Evolutionary conservation across 768 basidiomycete species (phyloP), one percentile per base, ranked within the genome.

Genomic region (Mycena polygramma): DNA sequence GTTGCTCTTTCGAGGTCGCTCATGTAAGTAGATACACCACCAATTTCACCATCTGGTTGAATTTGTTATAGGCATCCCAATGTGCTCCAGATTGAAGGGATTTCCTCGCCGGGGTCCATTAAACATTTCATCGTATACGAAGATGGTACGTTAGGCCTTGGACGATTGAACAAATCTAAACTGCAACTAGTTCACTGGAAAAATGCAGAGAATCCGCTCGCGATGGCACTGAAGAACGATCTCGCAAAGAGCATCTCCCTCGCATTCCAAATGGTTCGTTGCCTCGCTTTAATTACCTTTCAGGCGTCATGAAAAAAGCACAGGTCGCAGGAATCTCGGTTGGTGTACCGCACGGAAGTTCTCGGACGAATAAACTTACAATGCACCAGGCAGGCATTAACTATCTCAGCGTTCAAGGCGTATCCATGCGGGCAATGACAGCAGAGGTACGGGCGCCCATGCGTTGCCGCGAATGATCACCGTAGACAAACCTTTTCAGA

Each of bases 121-220:
- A 24, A 20, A 10, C 63, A 65, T 3, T 65, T 65, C 37, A 57
- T 65, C 2, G 46, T 35, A 5, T 65, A 59, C 43, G 65, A 66
- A 53, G 43, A 52, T 17, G 48, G 65, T 66, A 19, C 8, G 9
- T 30, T 6, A 17, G 17, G 9, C 20, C 41, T 14, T 35, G 2
- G 11, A 14, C 14, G n/a, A 0, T 6, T 46, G 24, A 2, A 11
- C 5, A 19, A 9, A 11, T 14, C 22, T 4, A 35, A 26, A 52
- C 2, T 1, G 7, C 8, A 10, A 41, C 7, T 46, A 68, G 66
- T 43, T 37, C 39, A 48, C 24, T 61, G 58, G 59, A 53, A 61
- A 22, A 60, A n/a, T 9, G 52, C 66, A 20, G 41, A 60, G 37
- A 52, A 59, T n/a, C 58, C 66, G 13, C 66, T 68, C 7, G 58